These are phyloP conservation scores for Gossypium lobatum DNA, from an alignment of 441 rosid species.

Conservation along the genomic window DNA sequence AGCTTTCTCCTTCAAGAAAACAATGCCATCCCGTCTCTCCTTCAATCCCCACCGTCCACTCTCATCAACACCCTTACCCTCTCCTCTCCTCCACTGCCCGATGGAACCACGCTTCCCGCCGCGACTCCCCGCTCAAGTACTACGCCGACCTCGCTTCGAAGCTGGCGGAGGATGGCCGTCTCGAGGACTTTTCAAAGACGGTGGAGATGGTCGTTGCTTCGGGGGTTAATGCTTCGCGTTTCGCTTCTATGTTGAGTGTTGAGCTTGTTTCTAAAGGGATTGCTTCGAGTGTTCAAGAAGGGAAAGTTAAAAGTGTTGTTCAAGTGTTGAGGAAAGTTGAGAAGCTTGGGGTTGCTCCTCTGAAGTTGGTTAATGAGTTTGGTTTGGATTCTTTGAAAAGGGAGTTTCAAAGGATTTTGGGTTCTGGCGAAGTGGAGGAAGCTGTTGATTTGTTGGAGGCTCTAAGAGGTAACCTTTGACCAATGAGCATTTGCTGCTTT, in stretches of 20 bases:
- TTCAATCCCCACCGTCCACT: slow-evolving; percentile 25
- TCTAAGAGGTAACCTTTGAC: slow-evolving; percentile 49
- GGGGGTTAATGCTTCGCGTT: slow-evolving; percentile 42
- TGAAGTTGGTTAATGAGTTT: slow-evolving; percentile 40
- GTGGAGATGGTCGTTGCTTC: slow-evolving; percentile 53
- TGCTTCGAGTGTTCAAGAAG: slow-evolving; percentile 43
- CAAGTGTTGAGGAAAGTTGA: slow-evolving; percentile 47
- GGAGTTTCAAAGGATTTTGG: slow-evolving; percentile 49
- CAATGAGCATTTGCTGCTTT: background rate
- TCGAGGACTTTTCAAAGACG: slow-evolving; percentile 50
- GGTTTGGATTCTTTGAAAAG: slow-evolving; percentile 40
- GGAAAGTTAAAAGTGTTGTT: slow-evolving; percentile 43
- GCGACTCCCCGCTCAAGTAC: slow-evolving; percentile 29
- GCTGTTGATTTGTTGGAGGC: slow-evolving; percentile 61
- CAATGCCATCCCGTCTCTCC: background rate
- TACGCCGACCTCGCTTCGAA: slow-evolving; percentile 54
- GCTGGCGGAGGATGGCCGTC: slow-evolving; percentile 66
- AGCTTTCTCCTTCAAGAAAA: slow-evolving; percentile 28
- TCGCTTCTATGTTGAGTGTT: slow-evolving; percentile 37
- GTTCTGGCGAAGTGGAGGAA: slow-evolving; percentile 42
- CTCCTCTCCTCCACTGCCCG: slow-evolving; percentile 27
- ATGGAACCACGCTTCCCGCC: slow-evolving; percentile 30
- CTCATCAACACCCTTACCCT: slow-evolving; percentile 21
- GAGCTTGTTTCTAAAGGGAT: slow-evolving; percentile 48
- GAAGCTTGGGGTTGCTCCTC: slow-evolving; percentile 51